phyloP scores from a whole-genome alignment of 768 basidiomycete species.

The Xerocomellus intermedius region DNA sequence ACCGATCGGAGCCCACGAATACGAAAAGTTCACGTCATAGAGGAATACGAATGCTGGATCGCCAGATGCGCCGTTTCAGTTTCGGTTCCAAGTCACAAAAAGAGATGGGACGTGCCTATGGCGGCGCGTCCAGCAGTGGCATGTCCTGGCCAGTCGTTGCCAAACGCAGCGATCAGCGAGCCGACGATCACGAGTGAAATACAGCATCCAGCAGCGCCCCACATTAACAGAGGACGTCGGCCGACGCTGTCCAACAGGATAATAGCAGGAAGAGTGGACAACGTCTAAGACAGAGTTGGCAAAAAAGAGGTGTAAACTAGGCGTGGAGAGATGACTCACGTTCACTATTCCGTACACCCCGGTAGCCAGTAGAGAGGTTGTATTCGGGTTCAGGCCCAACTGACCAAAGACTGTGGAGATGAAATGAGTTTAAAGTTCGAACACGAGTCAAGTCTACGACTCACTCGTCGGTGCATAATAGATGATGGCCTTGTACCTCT shows the following conservation, averaged over 20 bases:
- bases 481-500: constrained; percentile 24
- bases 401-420: constrained; percentile 38
- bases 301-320: background rate
- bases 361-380: constrained; percentile 42
- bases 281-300: constrained; percentile 19
- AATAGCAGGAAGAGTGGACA: constrained; percentile 38
- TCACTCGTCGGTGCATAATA: constrained; percentile 27
- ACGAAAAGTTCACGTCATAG: constrained; percentile 37
- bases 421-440: constrained; percentile 13
- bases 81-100: constrained; percentile 13
- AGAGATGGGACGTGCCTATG: constrained; percentile 26
- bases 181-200: constrained; percentile 30
- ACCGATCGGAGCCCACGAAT: constrained; percentile 34
- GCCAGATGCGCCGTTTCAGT: constrained; percentile 8
- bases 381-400: constrained; percentile 39
- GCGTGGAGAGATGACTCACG: constrained; percentile 5
- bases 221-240: constrained; percentile 39
- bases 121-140: constrained; percentile 25
- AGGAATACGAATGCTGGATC: constrained; percentile 38
- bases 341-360: constrained; percentile 41
- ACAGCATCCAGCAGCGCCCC: constrained; percentile 37
- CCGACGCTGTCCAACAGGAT: constrained; percentile 39
- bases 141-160: constrained; percentile 31
- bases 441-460: background rate
- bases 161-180: constrained; percentile 27